Evolutionary conservation across 2,329 filamentous ascomycete species (phyloP).

Genomic region (Phaeosphaeria sp.): DNA sequence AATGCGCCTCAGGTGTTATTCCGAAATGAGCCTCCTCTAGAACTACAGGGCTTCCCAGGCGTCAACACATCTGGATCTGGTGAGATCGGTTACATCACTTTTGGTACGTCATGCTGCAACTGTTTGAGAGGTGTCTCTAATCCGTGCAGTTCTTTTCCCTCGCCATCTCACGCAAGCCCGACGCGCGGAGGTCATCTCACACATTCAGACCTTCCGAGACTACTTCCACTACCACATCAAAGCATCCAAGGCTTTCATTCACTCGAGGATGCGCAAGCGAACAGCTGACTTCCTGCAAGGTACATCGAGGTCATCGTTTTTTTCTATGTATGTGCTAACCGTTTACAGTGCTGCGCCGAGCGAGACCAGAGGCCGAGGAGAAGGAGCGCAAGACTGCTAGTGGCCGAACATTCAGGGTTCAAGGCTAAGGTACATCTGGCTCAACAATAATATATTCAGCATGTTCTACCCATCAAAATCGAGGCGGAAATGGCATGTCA

Average conservation of each 20-base stretch:
- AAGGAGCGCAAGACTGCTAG: constrained; percentile 98
- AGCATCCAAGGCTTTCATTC: constrained; percentile 98
- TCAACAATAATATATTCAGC: background rate
- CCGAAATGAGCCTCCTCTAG: constrained; percentile 90
- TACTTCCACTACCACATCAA: constrained; percentile 99
- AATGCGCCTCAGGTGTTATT: constrained; percentile 98
- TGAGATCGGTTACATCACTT: constrained; percentile 96
- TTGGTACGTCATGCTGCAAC: constrained; percentile 67
- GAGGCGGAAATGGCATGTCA: background rate
- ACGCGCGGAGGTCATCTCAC: constrained; percentile 94
- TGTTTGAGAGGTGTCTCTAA: constrained; percentile 24
- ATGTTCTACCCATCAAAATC: background rate
- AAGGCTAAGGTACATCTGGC: constrained; percentile 44
- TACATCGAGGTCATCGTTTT: constrained; percentile 51
- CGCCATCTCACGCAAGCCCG: constrained; percentile 89
- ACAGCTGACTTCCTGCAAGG: constrained; percentile 98
- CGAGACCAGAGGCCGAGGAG: constrained; percentile 93
- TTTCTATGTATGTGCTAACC: constrained; percentile 42
- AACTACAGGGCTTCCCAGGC: constrained; percentile 87
- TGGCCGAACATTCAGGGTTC: constrained; percentile 84
- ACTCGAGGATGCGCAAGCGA: constrained; percentile 95
- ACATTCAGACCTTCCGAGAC: constrained; percentile 99
- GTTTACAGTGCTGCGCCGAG: constrained; percentile 83
- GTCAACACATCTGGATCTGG: constrained; percentile 74
- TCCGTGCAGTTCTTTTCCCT: constrained; percentile 80